Evolutionary conservation across 2,329 filamentous ascomycete species (phyloP).

Genomic region (Seiridium unicorne): DNA sequence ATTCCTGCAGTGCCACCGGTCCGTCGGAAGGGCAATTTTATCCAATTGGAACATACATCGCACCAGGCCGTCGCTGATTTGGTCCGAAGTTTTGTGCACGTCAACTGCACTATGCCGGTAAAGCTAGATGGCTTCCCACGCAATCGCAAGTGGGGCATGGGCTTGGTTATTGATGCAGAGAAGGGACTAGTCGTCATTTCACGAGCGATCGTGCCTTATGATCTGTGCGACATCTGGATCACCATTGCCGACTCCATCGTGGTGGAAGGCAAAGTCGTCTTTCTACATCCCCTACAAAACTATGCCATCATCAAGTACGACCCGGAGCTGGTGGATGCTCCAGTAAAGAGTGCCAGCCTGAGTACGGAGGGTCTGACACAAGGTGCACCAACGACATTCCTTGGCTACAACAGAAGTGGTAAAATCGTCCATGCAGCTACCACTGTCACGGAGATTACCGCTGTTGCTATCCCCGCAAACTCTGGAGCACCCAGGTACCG

Average conservation of each 20-base stretch:
- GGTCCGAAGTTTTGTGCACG: conserved; percentile 90
- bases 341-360: conserved; percentile 84
- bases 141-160: conserved; percentile 91
- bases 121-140: conserved; percentile 98
- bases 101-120: conserved; percentile 88
- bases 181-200: conserved; percentile 95
- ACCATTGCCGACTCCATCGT: conserved; percentile 97
- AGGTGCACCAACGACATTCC: conserved; percentile 91
- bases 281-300: conserved; percentile 95
- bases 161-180: conserved; percentile 93
- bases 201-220: conserved; percentile 89
- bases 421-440: conserved; percentile 92
- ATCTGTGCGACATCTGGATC: conserved; percentile 93
- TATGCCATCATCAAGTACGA: conserved; percentile 96
- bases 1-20: conserved; percentile 72
- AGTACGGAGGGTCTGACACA: conserved; percentile 83
- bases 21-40: conserved; percentile 81
- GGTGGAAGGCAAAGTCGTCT: conserved; percentile 89
- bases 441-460: conserved; percentile 94
- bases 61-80: conserved; percentile 90
- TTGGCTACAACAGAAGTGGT: conserved; percentile 97
- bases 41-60: conserved; percentile 83
- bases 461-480: conserved; percentile 93
- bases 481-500: conserved; percentile 88
- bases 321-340: conserved; percentile 86